Base-by-base conservation (phyloP, 2,329 filamentous ascomycete genomes). In the Fusarium sp. region DNA sequence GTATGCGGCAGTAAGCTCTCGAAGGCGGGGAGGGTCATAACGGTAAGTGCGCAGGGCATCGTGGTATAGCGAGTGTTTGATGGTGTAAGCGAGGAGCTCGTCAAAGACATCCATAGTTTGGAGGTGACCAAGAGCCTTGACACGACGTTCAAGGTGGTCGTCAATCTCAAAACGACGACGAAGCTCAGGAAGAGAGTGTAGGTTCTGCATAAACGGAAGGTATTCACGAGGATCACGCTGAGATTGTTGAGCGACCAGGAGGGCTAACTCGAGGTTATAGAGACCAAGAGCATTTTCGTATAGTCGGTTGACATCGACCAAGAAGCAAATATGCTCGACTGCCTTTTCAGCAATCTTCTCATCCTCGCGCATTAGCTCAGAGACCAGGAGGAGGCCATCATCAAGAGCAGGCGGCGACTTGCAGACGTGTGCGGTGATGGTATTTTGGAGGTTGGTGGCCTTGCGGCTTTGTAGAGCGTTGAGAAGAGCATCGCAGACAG, bases 161-260 rank as follows among this genome's bases (percentile, higher is more conserved):
- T 99, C 96, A 52, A 99, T 97, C 41, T 89, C 88, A 71, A 94
- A 97, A 52, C 89, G 87, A 43, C 93, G 89, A 20, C 93, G 89
- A 13, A 92, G 78, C 13, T 88, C 84, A 0, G 91, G 81, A 71
- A 96, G 85, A 63, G 90, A 86, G 76, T 97, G 93, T 4, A 99
- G 85, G 35, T 90, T 90, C 75, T 97, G 94, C 50, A 99, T 88
- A 75, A 98, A 98, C 6, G 96, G 96, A 9, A 98, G 87, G 72
- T 99, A 99, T 78, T 99, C 96, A 71, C 94, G 86, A 2, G 96
- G 96, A 73, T 99, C 96, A 76, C 95, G 93, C 79, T 99, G 96
- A 0, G 94, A 96, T 76, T 97, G 94, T 75, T 99, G 96, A 1
- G 96, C 96, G 14, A 99, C 92, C 7, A 97, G 84, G 13, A 99